A percentile compares a stretch with the other conserved stretches of the same genome.
Conservation (phyloP, 139 green algal genomes). For the Yamagishiella unicocca region DNA sequence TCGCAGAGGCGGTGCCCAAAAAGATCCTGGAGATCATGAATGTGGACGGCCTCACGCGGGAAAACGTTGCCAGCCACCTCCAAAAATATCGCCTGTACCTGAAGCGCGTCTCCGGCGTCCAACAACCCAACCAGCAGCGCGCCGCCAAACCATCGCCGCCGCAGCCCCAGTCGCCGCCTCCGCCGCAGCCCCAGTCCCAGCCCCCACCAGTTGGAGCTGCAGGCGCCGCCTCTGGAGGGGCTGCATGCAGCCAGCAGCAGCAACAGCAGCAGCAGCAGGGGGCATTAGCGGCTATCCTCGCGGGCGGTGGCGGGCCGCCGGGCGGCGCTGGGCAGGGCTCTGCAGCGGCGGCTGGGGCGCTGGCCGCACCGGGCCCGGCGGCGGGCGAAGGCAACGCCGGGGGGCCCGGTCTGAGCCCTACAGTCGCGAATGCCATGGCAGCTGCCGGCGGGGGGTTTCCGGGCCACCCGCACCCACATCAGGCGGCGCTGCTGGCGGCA, state of each 20-base stretch:
- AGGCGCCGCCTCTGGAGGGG: background rate
- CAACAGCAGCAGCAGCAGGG: background rate
- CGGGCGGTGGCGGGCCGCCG: background rate
- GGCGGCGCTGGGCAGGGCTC: background rate
- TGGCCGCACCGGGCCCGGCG: background rate
- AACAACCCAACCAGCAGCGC: background rate
- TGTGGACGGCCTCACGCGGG: slow-evolving; percentile 91
- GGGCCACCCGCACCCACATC: background rate
- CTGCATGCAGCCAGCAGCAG: background rate
- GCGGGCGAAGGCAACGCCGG: background rate
- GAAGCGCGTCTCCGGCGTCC: slow-evolving; percentile 77
- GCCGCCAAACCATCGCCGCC: background rate
- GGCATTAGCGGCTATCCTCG: background rate
- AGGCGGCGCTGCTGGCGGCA: background rate
- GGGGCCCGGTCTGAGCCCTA: background rate
- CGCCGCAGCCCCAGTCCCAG: background rate
- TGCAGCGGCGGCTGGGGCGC: background rate
- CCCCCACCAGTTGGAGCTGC: background rate
- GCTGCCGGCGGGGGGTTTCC: background rate
- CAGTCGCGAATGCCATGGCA: background rate
- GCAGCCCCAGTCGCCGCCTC: background rate
- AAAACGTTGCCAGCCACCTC: slow-evolving; percentile 97
- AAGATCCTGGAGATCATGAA: slow-evolving; percentile 98
- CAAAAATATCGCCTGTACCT: slow-evolving; percentile 98
- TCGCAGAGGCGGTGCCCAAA: slow-evolving; percentile 94